These are phyloP conservation scores for Luzula sylvatica DNA, from an alignment of 176 grass and related monocot genomes.

Conservation along the genomic window DNA sequence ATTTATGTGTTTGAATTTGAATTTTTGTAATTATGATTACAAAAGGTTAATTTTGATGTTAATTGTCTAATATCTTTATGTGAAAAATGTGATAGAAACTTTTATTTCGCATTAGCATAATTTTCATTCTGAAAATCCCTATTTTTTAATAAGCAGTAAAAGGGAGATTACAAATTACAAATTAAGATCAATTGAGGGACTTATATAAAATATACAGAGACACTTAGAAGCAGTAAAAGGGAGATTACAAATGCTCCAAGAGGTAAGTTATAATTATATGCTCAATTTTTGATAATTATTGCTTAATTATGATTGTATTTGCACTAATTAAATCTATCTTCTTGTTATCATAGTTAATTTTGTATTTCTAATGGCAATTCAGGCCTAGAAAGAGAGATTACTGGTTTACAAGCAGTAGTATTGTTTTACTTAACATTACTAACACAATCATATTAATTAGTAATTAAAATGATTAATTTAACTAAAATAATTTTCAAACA, in stretches of 20 bases:
- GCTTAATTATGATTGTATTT: background rate
- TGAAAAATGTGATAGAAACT: background rate
- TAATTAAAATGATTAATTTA: no score
- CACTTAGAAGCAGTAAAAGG: conserved; percentile 78
- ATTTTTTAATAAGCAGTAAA: no score
- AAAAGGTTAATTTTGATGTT: no score
- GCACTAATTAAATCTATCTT: background rate
- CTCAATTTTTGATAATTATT: background rate
- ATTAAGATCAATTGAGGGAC: no score
- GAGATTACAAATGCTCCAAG: conserved; percentile 72
- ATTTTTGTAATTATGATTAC: background rate
- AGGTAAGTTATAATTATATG: conserved; percentile 33
- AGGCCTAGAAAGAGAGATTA: conserved; percentile 87
- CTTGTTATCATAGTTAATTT: no score
- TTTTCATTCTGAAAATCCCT: no score
- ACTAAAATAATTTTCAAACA: no score
- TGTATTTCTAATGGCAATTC: conserved; percentile 11
- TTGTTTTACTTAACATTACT: no score
- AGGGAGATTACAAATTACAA: no score
- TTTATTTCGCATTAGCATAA: no score
- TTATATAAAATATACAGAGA: conserved; percentile 48
- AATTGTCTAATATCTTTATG: no score
- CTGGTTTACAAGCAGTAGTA: conserved; percentile 72
- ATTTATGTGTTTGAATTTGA: conserved; percentile 3
- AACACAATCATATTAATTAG: no score